A percentile compares a stretch with the other conserved stretches of the same genome.
Evolutionary conservation across 805 yeast genomes (phyloP).

Genomic region (Yamadazyma takamatsuzukensis): DNA sequence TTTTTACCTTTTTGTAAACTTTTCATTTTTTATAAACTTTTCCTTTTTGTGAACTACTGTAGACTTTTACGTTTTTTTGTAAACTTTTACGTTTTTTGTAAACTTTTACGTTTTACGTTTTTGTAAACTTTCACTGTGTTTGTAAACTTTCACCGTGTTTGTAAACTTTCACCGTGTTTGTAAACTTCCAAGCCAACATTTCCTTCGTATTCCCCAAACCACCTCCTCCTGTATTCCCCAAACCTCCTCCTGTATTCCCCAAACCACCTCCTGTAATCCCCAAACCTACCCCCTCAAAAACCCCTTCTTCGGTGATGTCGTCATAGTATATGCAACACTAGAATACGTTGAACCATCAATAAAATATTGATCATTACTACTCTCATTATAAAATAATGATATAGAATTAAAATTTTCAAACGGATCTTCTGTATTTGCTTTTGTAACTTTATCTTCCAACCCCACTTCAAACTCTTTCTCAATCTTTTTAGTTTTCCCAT

Average conservation of each 20-base stretch:
- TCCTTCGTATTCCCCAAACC: neutral
- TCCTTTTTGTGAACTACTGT: no score
- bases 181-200: no score
- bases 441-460: conserved; percentile 5
- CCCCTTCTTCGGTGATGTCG: conserved; percentile 22
- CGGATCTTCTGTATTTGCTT: conserved; percentile 53
- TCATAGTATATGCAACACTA: conserved; percentile 55
- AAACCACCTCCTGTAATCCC: neutral
- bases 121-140: no score
- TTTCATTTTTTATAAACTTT: neutral
- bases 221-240: neutral
- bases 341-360: conserved; percentile 46
- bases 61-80: no score
- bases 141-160: no score
- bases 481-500: conserved; percentile 12
- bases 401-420: conserved; percentile 83
- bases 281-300: conserved; percentile 21
- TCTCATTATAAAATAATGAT: conserved; percentile 74
- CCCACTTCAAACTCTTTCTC: conserved; percentile 16
- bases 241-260: neutral
- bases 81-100: no score
- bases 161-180: no score
- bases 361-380: conserved; percentile 38
- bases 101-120: no score
- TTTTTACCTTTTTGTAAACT: conserved; percentile 1